Evolutionary conservation across 2,329 filamentous ascomycete genomes (phyloP), one percentile per base, ranked within the genome.

Genomic region (Zymoseptoria tritici): DNA sequence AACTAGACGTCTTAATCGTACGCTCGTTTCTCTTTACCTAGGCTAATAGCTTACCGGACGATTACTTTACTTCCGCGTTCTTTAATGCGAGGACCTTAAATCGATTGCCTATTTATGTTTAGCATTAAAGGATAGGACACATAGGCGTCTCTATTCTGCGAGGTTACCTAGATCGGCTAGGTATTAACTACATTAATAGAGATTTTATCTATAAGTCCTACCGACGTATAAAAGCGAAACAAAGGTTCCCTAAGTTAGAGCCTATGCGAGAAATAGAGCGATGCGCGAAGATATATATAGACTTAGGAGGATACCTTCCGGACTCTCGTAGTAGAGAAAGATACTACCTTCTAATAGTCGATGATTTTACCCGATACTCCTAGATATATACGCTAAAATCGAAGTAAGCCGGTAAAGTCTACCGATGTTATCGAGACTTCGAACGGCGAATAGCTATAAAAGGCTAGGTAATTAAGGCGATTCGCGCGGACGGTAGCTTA

Each of bases 111-210:
- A 13, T 56, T 16, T 20, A 56, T 9, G 24, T 56, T 4, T 56
- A 56, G 54, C 19, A 56, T 24, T 46, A 56, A 24, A 31, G 54
- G 24, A 56, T 56, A 56, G 54, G 54, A n/a, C 49, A 56, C 19
- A 19, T 56, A 56, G 54, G 54, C 19, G 9, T 49, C 11, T 16
- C 22, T 8, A 49, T 16, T 9, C 21, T 56, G 1, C 42, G 42
- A 9, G 21, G 20, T 1, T 6, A 22, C 2, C 36, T 56, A 16
- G 13, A 21, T 5, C 21, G 19, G 3, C 31, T 56, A 49, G 49
- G 24, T 4, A 26, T 56, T 49, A 42, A 26, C 5, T 56, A 20
- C n/a, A 49, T 56, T 49, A 49, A 56, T 56, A 56, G 54, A 56
- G 21, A 49, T 4, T 56, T 56, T 49, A 49, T 22, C 11, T 56